Percentiles rank a stretch among this genome's conserved stretches.
Conservation (phyloP, 495 filamentous ascomycete genomes). For the Massariosphaeria phaeospora region DNA sequence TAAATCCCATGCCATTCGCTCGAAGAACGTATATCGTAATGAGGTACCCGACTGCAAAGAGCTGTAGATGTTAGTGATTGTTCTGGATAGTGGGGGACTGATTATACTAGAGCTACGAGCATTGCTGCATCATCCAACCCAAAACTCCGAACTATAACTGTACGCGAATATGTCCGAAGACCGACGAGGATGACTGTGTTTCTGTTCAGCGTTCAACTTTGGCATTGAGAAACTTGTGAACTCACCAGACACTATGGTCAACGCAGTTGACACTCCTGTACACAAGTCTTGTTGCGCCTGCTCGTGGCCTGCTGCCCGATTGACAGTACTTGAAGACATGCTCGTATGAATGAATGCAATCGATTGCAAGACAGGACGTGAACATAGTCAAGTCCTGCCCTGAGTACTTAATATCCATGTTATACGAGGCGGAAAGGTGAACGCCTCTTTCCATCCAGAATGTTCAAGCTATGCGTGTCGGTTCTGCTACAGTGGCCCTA, state of each 20-base stretch:
- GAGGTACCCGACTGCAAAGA: constrained; percentile 26
- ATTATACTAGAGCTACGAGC: constrained; percentile 21
- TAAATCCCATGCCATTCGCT: constrained; percentile 27
- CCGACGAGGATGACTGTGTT: constrained; percentile 18
- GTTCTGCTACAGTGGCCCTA: too few relatives aligned
- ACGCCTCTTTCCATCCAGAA: too few relatives aligned
- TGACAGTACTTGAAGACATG: neutral
- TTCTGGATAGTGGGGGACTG: neutral
- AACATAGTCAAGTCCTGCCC: too few relatives aligned
- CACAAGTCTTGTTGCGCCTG: constrained; percentile 18
- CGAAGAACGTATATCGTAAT: constrained; percentile 16
- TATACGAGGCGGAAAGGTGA: too few relatives aligned
- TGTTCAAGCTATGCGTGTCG: too few relatives aligned
- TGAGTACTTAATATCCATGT: too few relatives aligned
- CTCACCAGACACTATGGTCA: constrained; percentile 21
- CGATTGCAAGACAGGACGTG: too few relatives aligned
- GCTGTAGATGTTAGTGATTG: constrained; percentile 4
- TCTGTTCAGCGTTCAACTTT: neutral
- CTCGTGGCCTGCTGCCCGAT: neutral
- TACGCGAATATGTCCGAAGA: constrained; percentile 7
- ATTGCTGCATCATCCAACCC: constrained; percentile 24
- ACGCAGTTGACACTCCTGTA: constrained; percentile 15
- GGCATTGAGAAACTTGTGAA: neutral
- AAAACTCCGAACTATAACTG: constrained; percentile 11
- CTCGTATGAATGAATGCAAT: neutral